A percentile compares a stretch with the other conserved stretches of the same genome.
These are phyloP conservation scores for Aegilops umbellulata DNA, from an alignment of 176 grass and related monocot genomes.

Conservation along the genomic window DNA sequence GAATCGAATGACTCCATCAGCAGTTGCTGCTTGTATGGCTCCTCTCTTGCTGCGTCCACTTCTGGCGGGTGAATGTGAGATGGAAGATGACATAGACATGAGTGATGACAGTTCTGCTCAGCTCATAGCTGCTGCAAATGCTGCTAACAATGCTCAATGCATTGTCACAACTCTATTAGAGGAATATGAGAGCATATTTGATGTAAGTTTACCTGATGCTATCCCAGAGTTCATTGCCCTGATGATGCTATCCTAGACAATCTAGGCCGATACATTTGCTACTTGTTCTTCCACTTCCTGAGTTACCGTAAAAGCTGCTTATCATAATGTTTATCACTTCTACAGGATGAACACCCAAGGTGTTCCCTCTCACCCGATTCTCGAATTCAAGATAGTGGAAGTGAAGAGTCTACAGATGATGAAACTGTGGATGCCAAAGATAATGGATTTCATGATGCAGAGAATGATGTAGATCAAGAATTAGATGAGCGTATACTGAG, in stretches of 20 bases:
- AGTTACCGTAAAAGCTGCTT: neutral
- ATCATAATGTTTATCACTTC: conserved; percentile 25
- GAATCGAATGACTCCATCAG: conserved; percentile 92
- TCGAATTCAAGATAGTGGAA: conserved; percentile 80
- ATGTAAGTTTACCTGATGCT: conserved; percentile 63
- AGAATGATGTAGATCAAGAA: conserved; percentile 90
- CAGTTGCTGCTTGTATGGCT: conserved; percentile 99
- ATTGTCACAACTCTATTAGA: conserved; percentile 87
- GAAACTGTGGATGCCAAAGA: conserved; percentile 66
- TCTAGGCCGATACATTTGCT: neutral
- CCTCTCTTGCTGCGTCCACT: conserved; percentile 91
- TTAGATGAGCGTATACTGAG: conserved; percentile 64
- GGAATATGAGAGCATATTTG: conserved; percentile 86
- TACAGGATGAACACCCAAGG: conserved; percentile 77
- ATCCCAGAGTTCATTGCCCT: neutral
- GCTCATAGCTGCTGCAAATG: conserved; percentile 96
- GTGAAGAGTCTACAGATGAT: conserved; percentile 80
- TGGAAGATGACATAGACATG: conserved; percentile 89
- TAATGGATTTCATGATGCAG: conserved; percentile 94
- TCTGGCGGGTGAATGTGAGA: conserved; percentile 98
- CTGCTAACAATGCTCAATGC: conserved; percentile 95
- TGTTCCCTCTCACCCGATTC: conserved; percentile 82
- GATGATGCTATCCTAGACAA: conserved; percentile 14
- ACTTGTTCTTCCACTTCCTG: neutral
- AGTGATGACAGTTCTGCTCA: conserved; percentile 85